Evolutionary conservation across 768 basidiomycete genomes (phyloP), one percentile per base, ranked within the genome.

Genomic region (Termitomyces sp.): DNA sequence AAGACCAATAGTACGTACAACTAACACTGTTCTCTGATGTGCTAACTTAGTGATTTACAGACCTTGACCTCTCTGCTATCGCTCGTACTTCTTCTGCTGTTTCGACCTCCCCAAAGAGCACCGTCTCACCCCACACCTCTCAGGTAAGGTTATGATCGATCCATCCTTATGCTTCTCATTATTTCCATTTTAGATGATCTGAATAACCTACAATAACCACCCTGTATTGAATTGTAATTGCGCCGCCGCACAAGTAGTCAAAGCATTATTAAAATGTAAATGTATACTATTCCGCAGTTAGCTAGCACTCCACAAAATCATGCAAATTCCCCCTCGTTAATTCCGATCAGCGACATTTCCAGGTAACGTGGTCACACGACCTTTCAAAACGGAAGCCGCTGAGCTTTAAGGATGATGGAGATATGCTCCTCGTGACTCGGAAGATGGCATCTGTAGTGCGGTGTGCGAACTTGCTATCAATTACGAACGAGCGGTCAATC

Each of bases 41-140:
- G 34, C 58, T 55, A 17, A 55, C 43, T 53, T 24, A 53, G 38
- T 22, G 53, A 38, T n/a, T 37, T 12, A 19, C 53, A 76, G 74
- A 70, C 45, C 61, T 78, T 34, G 88, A 93, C 70, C 79, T 95
- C 56, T 77, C 80, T 34, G 76, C 85, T 53, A 94, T 95, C 63
- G 93, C 93, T 14, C 84, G 90, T 62, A 90, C 90, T 54, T 93
- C 90, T 9, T 79, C 77, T 57, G 92, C 85, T 12, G 81, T 84
- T 28, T 50, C 37, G n/a, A 72, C 69, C 57, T 86, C 81, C 59
- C 85, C 76, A 5, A 64, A 55, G 55, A 53, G 35, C 42, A 24
- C 49, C 51, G 73, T 22, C 66, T 26, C 55, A 10, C 37, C 44
- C 28, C 12, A 44, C 26, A 17, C 43, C 10, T 40, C 44, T 26